phyloP scores from a whole-genome alignment of 176 grass and related monocot species.

The Melocanna baccifera region DNA sequence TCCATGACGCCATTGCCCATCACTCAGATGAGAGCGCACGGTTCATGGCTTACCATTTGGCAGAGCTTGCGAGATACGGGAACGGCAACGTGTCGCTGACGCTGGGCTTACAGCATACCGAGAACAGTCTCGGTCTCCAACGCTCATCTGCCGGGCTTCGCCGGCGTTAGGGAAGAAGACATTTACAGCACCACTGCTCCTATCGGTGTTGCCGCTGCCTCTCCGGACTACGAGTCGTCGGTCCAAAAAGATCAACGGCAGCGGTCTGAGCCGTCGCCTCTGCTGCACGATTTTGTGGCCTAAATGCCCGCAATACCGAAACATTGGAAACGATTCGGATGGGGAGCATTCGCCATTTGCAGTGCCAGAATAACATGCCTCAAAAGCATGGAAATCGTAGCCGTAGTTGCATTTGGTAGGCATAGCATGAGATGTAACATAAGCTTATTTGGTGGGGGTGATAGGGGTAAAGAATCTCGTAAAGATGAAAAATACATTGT shows the following conservation, averaged over 20 bases:
- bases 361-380: constrained; percentile 53
- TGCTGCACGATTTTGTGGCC: constrained; percentile 96
- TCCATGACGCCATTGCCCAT: constrained; percentile 46
- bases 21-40: constrained; percentile 32
- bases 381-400: constrained; percentile 57
- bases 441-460: constrained; percentile 42
- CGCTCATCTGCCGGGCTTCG: constrained; percentile 53
- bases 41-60: constrained; percentile 68
- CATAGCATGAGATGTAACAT: constrained; percentile 67
- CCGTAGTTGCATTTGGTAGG: constrained; percentile 59
- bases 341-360: constrained; percentile 49
- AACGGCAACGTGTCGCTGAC: constrained; percentile 71
- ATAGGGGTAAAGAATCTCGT: constrained; percentile 73
- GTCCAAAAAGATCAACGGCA: constrained; percentile 57
- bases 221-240: constrained; percentile 41
- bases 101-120: constrained; percentile 70
- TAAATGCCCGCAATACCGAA: constrained; percentile 32
- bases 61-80: constrained; percentile 52
- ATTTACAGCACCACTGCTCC: constrained; percentile 46
- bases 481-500: constrained; percentile 62
- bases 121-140: constrained; percentile 45
- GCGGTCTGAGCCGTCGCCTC: constrained; percentile 45
- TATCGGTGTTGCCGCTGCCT: background rate
- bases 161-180: constrained; percentile 45
- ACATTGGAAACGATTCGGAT: constrained; percentile 13